Percentiles rank a stretch among this genome's conserved stretches.
phyloP scores from a whole-genome alignment of 495 filamentous ascomycete genomes.

The Acidiella bohemica region DNA sequence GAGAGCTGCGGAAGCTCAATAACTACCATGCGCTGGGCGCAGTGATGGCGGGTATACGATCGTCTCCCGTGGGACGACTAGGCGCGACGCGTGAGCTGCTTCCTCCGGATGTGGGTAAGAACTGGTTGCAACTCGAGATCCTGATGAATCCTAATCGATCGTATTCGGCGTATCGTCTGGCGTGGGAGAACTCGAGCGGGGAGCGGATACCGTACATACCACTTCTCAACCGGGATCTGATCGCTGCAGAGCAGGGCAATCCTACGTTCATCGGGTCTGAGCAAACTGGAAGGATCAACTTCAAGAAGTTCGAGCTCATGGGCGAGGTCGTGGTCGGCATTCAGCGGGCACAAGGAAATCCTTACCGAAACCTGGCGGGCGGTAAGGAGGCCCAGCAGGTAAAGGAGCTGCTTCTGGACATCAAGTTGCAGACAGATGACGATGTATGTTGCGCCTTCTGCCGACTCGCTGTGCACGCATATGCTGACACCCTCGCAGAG shows the following conservation, averaged over 20 bases:
- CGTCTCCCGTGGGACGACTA: constrained; percentile 75
- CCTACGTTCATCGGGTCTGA: constrained; percentile 64
- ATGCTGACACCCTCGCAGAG: constrained; percentile 14
- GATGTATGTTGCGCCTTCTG: constrained; percentile 34
- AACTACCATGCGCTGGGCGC: constrained; percentile 95
- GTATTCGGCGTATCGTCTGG: constrained; percentile 85
- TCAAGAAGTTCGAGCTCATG: constrained; percentile 96
- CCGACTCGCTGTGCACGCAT: too few relatives aligned
- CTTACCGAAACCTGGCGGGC: constrained; percentile 56
- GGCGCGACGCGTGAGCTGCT: constrained; percentile 69
- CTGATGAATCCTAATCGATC: constrained; percentile 86
- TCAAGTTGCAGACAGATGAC: constrained; percentile 42
- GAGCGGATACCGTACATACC: constrained; percentile 90
- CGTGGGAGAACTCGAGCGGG: constrained; percentile 85
- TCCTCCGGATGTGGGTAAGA: constrained; percentile 50
- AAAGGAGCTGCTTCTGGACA: constrained; percentile 59
- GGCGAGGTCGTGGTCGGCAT: constrained; percentile 82
- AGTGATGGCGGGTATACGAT: constrained; percentile 83
- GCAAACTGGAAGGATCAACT: constrained; percentile 47
- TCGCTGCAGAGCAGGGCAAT: constrained; percentile 85
- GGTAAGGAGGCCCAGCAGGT: constrained; percentile 39
- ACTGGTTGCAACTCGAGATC: constrained; percentile 77
- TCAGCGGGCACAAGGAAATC: constrained; percentile 74
- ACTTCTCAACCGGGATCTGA: constrained; percentile 76
- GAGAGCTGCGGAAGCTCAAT: constrained; percentile 69